Evolutionary conservation across 352 stramenopile species (phyloP).

Genomic region (Phytophthora gonapodyides): DNA sequence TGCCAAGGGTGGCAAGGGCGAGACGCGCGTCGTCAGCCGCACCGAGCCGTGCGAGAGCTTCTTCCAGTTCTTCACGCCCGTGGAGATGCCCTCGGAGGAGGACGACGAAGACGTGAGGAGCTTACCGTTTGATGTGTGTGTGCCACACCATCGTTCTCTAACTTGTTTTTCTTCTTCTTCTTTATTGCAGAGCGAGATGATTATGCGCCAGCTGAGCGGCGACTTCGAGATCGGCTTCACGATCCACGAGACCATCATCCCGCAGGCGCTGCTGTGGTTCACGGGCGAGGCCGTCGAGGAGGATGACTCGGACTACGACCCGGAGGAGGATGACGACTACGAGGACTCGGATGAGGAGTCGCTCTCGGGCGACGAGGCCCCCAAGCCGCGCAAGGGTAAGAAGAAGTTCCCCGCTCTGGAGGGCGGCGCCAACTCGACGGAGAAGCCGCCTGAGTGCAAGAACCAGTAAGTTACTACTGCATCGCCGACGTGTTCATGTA

Average conservation of each 20-base stretch:
- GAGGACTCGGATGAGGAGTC: constrained; percentile 71
- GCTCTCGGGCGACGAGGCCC: constrained; percentile 58
- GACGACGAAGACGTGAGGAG: constrained; percentile 78
- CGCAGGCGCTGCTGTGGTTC: constrained; percentile 87
- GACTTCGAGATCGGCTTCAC: constrained; percentile 89
- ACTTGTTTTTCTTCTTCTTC: constrained; percentile 19
- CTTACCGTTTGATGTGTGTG: constrained; percentile 12
- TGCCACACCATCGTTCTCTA: constrained; percentile 13
- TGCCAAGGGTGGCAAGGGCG: constrained; percentile 75
- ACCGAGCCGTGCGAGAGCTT: constrained; percentile 87
- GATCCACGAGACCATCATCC: constrained; percentile 89
- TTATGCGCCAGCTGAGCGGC: constrained; percentile 82
- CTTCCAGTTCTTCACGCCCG: constrained; percentile 87
- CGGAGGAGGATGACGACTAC: constrained; percentile 75
- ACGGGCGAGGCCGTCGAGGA: constrained; percentile 81
- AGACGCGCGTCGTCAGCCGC: constrained; percentile 76
- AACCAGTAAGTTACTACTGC: constrained; percentile 73
- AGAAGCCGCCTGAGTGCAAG: constrained; percentile 90
- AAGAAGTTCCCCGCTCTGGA: constrained; percentile 84
- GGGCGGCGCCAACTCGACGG: constrained; percentile 56
- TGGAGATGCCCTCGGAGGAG: constrained; percentile 87
- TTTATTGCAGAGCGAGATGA: constrained; percentile 70
- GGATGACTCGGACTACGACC: constrained; percentile 82
- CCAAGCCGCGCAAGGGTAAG: constrained; percentile 54
- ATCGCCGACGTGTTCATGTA: constrained; percentile 26